A percentile compares a stretch with the other conserved stretches of the same genome.
phyloP scores from a whole-genome alignment of 2,329 filamentous ascomycete species.

The Diaporthe citrichinensis region DNA sequence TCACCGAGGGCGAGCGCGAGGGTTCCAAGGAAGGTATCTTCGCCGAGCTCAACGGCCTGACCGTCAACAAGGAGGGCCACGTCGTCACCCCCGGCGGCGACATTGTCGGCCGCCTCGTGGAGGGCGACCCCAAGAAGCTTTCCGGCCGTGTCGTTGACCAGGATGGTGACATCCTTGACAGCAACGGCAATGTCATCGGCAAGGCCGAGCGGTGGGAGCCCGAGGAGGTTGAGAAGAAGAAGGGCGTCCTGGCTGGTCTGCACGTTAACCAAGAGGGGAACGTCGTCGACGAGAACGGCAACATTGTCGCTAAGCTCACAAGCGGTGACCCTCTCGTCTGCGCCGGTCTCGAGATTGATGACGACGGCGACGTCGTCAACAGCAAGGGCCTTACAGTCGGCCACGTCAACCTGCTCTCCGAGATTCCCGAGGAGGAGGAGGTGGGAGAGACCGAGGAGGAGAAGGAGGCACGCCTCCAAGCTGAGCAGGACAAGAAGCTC shows the following conservation, averaged over 20 bases:
- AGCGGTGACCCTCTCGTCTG: slow-evolving; percentile 76
- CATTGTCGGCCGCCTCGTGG: slow-evolving; percentile 78
- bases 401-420: slow-evolving; percentile 76
- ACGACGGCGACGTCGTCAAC: slow-evolving; percentile 80
- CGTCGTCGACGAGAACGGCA: slow-evolving; percentile 70
- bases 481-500: slow-evolving; percentile 80
- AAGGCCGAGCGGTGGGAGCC: slow-evolving; percentile 71
- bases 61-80: slow-evolving; percentile 78
- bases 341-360: slow-evolving; percentile 78
- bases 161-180: slow-evolving; percentile 86
- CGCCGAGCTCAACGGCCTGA: slow-evolving; percentile 74
- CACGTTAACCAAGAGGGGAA: slow-evolving; percentile 72
- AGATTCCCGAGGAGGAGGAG: slow-evolving; percentile 62
- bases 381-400: slow-evolving; percentile 76
- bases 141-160: slow-evolving; percentile 83
- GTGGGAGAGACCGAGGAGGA: slow-evolving; percentile 72
- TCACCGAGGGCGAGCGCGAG: slow-evolving; percentile 76
- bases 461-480: slow-evolving; percentile 67
- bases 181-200: slow-evolving; percentile 74
- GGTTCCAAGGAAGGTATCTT: slow-evolving; percentile 77
- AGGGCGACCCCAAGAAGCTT: slow-evolving; percentile 80
- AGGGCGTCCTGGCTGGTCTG: slow-evolving; percentile 66
- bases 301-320: slow-evolving; percentile 76
- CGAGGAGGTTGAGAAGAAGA: slow-evolving; percentile 63
- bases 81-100: slow-evolving; percentile 77